These are phyloP conservation scores for Entamoeba invadens DNA, from an alignment of 208 protist species.

Conservation along the genomic window DNA sequence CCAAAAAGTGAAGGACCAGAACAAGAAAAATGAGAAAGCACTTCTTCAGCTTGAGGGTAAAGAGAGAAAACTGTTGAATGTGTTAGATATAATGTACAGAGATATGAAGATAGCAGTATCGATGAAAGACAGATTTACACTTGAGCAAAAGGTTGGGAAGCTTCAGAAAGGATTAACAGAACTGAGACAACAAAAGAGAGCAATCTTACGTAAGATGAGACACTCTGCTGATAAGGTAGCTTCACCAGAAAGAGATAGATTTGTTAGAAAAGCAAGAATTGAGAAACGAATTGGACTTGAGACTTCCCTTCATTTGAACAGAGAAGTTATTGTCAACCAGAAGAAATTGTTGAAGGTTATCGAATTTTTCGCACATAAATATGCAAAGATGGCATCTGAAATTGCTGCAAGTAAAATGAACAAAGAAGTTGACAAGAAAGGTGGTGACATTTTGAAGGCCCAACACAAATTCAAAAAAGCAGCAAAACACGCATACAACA, in stretches of 20 bases:
- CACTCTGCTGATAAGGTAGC: not conserved
- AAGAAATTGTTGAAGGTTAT: not conserved
- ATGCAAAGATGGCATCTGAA: not conserved
- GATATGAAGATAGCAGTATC: not conserved
- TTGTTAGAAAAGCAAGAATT: not conserved
- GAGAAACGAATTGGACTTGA: not conserved
- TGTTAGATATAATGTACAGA: not conserved
- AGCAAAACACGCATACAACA: not conserved
- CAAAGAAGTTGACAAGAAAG: not conserved
- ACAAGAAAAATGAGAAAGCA: not conserved
- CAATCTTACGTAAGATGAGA: not conserved
- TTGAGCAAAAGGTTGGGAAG: not conserved
- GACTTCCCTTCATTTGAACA: not conserved
- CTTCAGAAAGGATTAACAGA: not conserved
- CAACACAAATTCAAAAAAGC: not conserved
- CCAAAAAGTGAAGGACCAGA: not conserved
- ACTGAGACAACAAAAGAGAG: not conserved
- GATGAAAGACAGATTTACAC: not conserved
- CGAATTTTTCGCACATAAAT: not conserved
- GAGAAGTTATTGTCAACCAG: not conserved
- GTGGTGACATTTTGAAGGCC: not conserved
- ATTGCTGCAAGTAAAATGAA: not conserved
- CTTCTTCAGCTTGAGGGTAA: not conserved
- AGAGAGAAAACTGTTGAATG: not conserved
- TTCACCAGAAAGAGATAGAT: not conserved